Base-by-base conservation (phyloP, 1,284 basidiomycete species). In the Mycena citricolor region DNA sequence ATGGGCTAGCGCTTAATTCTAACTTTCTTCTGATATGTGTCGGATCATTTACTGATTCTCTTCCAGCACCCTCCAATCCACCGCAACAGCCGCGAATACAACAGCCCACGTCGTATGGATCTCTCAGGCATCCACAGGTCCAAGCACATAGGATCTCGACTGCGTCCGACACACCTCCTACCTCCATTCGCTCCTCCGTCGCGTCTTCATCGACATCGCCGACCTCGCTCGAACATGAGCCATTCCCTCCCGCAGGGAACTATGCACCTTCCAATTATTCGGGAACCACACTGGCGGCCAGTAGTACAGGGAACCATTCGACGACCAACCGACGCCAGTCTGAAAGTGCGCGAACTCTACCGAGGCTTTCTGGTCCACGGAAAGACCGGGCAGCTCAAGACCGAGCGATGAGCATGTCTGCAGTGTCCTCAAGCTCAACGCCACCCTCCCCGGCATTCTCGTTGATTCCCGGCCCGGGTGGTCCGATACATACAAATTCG, bases 321-420 rank as follows among this genome's bases (percentile, higher is more conserved):
- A n/a, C n/a, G n/a, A n/a, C n/a, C n/a, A n/a, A n/a, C n/a, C 69
- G 80, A 25, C 73, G 75, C 41, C 81, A 78, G 4, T 76, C 77
- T 10, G 80, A 83, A 42, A 80, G 79, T 10, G 54, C 68, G 13
- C 72, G 72, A 47, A 74, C 74, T n/a, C 62, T 74, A 16, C 72
- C 76, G 23, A 48, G 53, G 24, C 29, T 56, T 12, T 20, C 35
- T 22, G 67, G 58, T 22, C 58, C 69, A 47, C 78, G 79, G 49
- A 76, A 79, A 40, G 80, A 84, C 54, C 78, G 78, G 44, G 60
- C 67, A 5, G 55, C 64, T 3, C 79, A 83, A 54, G 86, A 90
- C 64, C 79, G 87, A 33, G 70, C 86, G 31, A 74, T 87, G 64
- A 88, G 85, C 40, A 79, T 89, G 72, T 86, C 84, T 32, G 77